Percentiles rank a stretch among this genome's conserved stretches.
Conservation (phyloP, 1,284 basidiomycete genomes). For the Sparassis latifolia region DNA sequence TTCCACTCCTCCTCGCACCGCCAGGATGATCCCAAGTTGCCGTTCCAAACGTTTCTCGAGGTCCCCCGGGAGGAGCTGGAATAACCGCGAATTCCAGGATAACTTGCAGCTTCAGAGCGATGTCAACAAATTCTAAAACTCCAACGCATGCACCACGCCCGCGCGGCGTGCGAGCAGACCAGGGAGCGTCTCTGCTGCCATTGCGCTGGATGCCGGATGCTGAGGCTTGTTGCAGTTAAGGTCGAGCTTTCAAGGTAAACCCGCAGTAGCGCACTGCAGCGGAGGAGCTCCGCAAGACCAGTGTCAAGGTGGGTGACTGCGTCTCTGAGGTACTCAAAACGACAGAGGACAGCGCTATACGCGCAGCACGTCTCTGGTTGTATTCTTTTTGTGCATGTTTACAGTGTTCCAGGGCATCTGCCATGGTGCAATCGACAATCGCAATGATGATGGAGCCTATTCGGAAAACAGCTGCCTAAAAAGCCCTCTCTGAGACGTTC, state of each 20-base stretch:
- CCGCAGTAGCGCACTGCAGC: slow-evolving; percentile 87
- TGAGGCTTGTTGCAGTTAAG: slow-evolving; percentile 51
- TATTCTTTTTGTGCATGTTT: neutral
- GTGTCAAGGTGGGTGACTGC: slow-evolving; percentile 91
- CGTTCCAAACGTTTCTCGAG: slow-evolving; percentile 94
- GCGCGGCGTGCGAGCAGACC: slow-evolving; percentile 89
- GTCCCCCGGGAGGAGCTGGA: slow-evolving; percentile 91
- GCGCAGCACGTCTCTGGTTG: slow-evolving; percentile 48
- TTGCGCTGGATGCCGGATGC: slow-evolving; percentile 4
- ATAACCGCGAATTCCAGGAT: slow-evolving; percentile 92
- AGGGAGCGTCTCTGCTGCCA: slow-evolving; percentile 53
- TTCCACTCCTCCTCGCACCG: slow-evolving; percentile 66
- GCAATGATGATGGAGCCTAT: slow-evolving; percentile 87
- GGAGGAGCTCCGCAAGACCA: slow-evolving; percentile 83
- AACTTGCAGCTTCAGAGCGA: slow-evolving; percentile 97
- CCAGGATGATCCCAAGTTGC: slow-evolving; percentile 77
- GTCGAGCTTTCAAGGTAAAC: slow-evolving; percentile 93
- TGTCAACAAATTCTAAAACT: slow-evolving; percentile 95
- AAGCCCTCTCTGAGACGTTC: slow-evolving; percentile 85
- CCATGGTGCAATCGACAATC: slow-evolving; percentile 73
- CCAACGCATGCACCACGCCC: slow-evolving; percentile 91
- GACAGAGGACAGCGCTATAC: slow-evolving; percentile 94
- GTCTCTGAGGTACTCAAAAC: slow-evolving; percentile 84
- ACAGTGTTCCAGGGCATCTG: slow-evolving; percentile 74
- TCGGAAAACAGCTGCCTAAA: slow-evolving; percentile 93